Percentiles rank a stretch among this genome's conserved stretches.
phyloP scores from a whole-genome alignment of 2,329 filamentous ascomycete genomes.

The Bipolaris cookei region DNA sequence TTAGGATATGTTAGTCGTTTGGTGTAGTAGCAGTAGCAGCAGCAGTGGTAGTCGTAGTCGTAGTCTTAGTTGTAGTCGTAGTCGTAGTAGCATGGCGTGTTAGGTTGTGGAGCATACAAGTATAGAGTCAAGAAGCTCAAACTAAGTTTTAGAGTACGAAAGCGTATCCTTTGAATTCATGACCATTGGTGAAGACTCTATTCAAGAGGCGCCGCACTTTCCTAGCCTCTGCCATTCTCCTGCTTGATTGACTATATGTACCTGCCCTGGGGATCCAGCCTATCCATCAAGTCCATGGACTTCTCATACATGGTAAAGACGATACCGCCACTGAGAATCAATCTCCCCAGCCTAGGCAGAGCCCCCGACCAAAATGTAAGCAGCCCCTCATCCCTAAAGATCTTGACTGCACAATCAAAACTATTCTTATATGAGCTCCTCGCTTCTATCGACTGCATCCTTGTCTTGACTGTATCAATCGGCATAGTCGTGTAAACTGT shows the following conservation, averaged over 20 bases:
- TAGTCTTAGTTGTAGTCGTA: no score
- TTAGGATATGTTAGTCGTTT: not conserved
- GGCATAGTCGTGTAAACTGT: constrained; percentile 78
- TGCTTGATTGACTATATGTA: constrained; percentile 66
- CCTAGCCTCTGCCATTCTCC: no score
- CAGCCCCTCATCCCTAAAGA: constrained; percentile 87
- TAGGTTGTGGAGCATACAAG: constrained; percentile 5
- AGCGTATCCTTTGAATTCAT: not conserved
- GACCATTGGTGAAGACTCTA: not conserved
- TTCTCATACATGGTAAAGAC: constrained; percentile 99
- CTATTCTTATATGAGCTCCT: constrained; percentile 83
- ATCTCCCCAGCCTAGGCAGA: constrained; percentile 78
- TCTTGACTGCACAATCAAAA: constrained; percentile 78
- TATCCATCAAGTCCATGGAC: constrained; percentile 85
- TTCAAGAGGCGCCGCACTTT: not conserved
- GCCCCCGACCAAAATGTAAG: constrained; percentile 95
- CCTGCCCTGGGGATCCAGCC: constrained; percentile 78
- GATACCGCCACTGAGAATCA: constrained; percentile 93
- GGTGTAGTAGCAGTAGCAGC: no score
- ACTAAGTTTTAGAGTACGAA: constrained; percentile 9
- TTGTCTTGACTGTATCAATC: constrained; percentile 93
- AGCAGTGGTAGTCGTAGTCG: not conserved
- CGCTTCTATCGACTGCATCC: constrained; percentile 95
- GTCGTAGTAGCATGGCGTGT: constrained; percentile 4
- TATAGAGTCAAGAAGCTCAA: not conserved